Evolutionary conservation across 139 green algal species (phyloP).

Genomic region (Closterium sp.): DNA sequence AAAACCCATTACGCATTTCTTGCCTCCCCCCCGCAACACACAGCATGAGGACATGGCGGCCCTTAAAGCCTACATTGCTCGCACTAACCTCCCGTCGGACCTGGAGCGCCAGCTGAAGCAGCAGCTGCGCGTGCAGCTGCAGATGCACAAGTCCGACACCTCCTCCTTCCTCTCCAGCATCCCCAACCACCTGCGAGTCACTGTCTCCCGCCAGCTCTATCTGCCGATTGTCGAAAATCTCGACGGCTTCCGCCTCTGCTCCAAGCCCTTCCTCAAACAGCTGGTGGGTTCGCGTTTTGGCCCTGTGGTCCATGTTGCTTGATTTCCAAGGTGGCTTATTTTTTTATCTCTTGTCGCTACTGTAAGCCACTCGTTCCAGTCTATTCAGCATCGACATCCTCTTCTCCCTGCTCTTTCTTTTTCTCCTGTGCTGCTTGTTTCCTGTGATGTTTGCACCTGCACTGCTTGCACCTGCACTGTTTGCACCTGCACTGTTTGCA

Average conservation of each 20-base stretch:
- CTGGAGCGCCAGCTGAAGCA: constrained; percentile 14
- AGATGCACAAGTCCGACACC: neutral
- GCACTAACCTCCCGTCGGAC: neutral
- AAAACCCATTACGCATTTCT: neutral
- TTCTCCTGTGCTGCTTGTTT: neutral
- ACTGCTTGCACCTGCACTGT: no score
- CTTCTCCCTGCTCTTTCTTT: no score
- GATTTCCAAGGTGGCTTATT: no score
- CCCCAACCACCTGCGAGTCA: constrained; percentile 13
- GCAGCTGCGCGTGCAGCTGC: constrained; percentile 2
- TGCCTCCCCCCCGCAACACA: neutral
- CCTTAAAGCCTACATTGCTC: neutral
- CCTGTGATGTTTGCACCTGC: neutral
- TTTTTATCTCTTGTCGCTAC: no score
- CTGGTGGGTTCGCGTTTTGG: neutral
- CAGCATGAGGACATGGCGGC: constrained; percentile 21
- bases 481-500: no score
- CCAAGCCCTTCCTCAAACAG: constrained; percentile 10
- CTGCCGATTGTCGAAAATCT: neutral
- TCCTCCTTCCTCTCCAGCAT: neutral
- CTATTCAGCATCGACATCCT: neutral
- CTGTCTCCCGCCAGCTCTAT: constrained; percentile 14
- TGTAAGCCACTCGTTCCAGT: neutral
- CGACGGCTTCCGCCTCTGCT: neutral
- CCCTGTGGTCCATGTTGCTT: no score